Base-by-base conservation (phyloP, 352 stramenopile species). In the Aphanomyces astaci region DNA sequence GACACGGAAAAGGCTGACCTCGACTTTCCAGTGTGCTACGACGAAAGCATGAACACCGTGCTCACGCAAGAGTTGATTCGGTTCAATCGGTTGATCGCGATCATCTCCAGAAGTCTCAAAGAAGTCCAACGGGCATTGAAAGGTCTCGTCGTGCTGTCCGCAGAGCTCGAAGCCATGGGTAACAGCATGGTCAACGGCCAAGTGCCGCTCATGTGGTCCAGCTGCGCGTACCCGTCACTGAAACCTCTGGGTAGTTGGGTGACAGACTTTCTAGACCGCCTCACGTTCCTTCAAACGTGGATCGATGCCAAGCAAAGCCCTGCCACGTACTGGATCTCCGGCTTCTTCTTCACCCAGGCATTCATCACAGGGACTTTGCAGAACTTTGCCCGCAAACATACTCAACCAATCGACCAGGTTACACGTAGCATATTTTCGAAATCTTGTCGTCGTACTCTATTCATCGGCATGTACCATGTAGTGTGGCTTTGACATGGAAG, bases 281-380 rank as follows among this genome's bases (percentile, higher is more conserved):
- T 97, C 30, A 66, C 84, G 4, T 94, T 92, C 66, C 65, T 96
- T 4, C 79, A 90, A 55, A 70, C 80, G 45, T 98, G 92, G 92
- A 75, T 97, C 59, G 82, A 87, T 31, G 78, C 79, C 4, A 79
- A 86, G 15, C 64, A 74, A 15, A 79, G 90, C 1, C 92, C 92
- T 0, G 77, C 80, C 0, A 87, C 97, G 46, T 98, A 92, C 66
- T 98, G 92, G 92, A 90, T 98, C 57, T 96, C 84, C 17, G 92
- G 91, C 0, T 97, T 97, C 77, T 97, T 96, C 75, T 98, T 97
- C 77, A 96, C 91, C 22, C 92, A 97, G 71, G 90, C 90, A 0
- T 98, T 98, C 64, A 96, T 98, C 71, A 97, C 91, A 2, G 92
- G 91, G 51, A 98, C 90, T 3, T 80, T 96, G 63, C 92, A 98